Evolutionary conservation across 768 basidiomycete species (phyloP).

Genomic region (Leccinum barrowsii): DNA sequence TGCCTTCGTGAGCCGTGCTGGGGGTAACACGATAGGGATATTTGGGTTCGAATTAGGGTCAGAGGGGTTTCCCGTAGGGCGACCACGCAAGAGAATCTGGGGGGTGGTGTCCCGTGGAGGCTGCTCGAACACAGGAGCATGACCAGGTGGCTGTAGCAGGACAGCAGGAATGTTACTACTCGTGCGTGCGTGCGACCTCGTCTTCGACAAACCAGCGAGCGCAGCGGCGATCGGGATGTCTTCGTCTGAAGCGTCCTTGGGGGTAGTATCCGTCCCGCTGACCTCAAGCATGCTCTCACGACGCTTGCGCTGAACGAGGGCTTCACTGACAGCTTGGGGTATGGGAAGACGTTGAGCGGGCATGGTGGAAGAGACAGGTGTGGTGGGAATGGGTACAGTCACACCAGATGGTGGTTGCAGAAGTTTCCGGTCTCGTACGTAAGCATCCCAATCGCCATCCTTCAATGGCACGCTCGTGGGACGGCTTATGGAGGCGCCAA

Average conservation of each 20-base stretch:
- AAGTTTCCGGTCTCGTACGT: slow-evolving; percentile 80
- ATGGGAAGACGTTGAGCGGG: slow-evolving; percentile 47
- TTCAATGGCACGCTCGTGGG: slow-evolving; percentile 71
- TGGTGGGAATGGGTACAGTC: slow-evolving; percentile 73
- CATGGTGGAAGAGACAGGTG: slow-evolving; percentile 37
- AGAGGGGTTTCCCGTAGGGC: slow-evolving; percentile 15
- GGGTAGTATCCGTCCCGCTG: slow-evolving; percentile 30
- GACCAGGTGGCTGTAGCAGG: slow-evolving; percentile 28
- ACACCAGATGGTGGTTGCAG: slow-evolving; percentile 81
- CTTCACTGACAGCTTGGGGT: slow-evolving; percentile 71
- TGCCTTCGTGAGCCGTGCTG: slow-evolving; percentile 32
- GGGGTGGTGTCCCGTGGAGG: slow-evolving; percentile 19
- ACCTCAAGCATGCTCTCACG: slow-evolving; percentile 66
- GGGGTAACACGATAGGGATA: slow-evolving; percentile 32
- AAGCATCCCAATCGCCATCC: slow-evolving; percentile 83
- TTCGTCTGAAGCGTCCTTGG: slow-evolving; percentile 34
- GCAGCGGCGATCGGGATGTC: slow-evolving; percentile 31
- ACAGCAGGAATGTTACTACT: slow-evolving; percentile 27
- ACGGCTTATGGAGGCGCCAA: slow-evolving; percentile 56
- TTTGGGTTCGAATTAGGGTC: slow-evolving; percentile 21
- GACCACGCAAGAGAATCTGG: slow-evolving; percentile 21
- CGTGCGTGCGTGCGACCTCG: slow-evolving; percentile 17
- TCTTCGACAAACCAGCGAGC: slow-evolving; percentile 8
- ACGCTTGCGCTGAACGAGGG: slow-evolving; percentile 64
- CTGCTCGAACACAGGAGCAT: slow-evolving; percentile 27